These are phyloP conservation scores for Clarireedia hainanense DNA, from an alignment of 2,329 filamentous ascomycete genomes.

Conservation along the genomic window DNA sequence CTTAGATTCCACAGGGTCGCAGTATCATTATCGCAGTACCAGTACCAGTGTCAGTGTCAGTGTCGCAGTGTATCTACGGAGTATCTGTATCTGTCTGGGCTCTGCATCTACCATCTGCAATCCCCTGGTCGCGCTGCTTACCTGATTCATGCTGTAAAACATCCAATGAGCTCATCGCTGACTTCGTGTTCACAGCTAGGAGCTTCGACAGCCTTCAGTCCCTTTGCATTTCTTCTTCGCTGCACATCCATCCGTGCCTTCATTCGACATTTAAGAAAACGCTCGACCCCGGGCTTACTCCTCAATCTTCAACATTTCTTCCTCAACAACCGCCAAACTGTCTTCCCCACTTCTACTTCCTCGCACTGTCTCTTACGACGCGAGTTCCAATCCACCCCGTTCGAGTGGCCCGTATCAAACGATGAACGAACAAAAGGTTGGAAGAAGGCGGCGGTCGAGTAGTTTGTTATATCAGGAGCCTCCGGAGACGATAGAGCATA, in stretches of 20 bases:
- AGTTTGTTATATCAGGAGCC: conserved; percentile 97
- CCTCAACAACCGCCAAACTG: conserved; percentile 81
- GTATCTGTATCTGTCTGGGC: neutral
- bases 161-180: conserved; percentile 7
- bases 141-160: neutral
- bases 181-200: neutral
- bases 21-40: too few relatives aligned
- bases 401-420: conserved; percentile 43
- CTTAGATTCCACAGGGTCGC: too few relatives aligned
- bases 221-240: neutral
- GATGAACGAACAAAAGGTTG: conserved; percentile 57
- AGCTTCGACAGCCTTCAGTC: neutral
- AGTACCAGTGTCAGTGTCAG: too few relatives aligned
- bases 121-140: neutral
- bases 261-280: conserved; percentile 7
- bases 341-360: conserved; percentile 82
- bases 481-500: conserved; percentile 91
- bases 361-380: conserved; percentile 86
- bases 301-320: conserved; percentile 26
- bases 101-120: neutral
- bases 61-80: too few relatives aligned
- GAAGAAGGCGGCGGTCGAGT: conserved; percentile 87
- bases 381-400: conserved; percentile 62
- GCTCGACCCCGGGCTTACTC: conserved; percentile 15
- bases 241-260: neutral